Base-by-base conservation (phyloP, 306 rosid genomes). In the Sicyos baderoa region DNA sequence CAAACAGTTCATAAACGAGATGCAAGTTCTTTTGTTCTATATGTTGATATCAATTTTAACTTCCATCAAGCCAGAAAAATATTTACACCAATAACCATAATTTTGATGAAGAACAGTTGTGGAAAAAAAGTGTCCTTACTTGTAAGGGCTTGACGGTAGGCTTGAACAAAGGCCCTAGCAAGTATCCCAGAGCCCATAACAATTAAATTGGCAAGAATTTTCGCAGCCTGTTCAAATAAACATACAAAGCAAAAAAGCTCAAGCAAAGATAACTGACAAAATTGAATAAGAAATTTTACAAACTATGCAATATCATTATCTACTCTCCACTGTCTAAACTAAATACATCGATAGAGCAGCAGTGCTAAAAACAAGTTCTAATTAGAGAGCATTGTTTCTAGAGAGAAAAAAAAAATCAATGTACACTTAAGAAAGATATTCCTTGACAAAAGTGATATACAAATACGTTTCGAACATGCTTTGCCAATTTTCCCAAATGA, bases 81-180 rank as follows among this genome's bases (percentile, higher is more conserved):
- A 11, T 17, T 18, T n/a, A 40, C 52, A 64, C 17, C 27, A 16
- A 35, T 62, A 62, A 12, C 32, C 32, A 21, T 42, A 1, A 64
- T 18, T 11, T 64, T 19, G 54, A 64, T 53, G 29, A 15, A 7
- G 15, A 29, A 29, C 35, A 29, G 2, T 3, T 29, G 9, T 18
- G 13, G 49, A 15, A 15, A n/a, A 37, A 16, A 16, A 67, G 76
- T 13, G 45, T 45, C 63, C 91, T 82, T 82, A 91, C 97, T 88
- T 4, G 86, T 14, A 74, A 91, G 84, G 0, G 96, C 97, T 79
- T 89, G 91, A 77, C 88, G 97, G 76, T 89, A 91, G 49, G 96
- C 97, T 74, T 84, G 91, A 68, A 83, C 81, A 32, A 91, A 72
- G 68, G 95, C 97, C 81, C 87, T 84, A 21, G 84, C 95, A 83